Conservation (phyloP, 305 asterid genomes). For the Euphrasia arctica region DNA sequence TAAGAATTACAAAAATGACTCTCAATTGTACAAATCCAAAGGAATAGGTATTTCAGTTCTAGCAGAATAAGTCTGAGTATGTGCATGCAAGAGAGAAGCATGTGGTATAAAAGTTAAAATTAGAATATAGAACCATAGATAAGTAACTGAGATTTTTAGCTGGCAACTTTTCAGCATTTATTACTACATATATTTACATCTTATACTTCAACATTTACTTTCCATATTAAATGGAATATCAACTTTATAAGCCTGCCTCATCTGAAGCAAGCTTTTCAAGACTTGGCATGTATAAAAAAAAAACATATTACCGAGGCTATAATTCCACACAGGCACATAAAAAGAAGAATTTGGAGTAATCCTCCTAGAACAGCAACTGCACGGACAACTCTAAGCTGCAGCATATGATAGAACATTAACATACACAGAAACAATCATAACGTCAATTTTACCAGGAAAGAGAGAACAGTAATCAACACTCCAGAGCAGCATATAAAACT, state of each 20-base stretch:
- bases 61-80: constrained; percentile 13
- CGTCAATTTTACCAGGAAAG: constrained; percentile 18
- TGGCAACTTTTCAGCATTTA: not conserved
- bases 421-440: constrained; percentile 23
- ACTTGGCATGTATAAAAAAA: constrained; percentile 15
- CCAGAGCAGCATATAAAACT: constrained; percentile 11
- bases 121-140: not conserved
- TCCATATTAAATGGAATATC: not conserved
- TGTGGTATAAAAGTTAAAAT: not conserved
- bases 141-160: constrained; percentile 4
- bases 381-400: constrained; percentile 95
- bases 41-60: not conserved
- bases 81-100: constrained; percentile 9
- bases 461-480: constrained; percentile 14
- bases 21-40: constrained; percentile 7
- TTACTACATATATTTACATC: not conserved
- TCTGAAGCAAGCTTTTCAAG: not conserved
- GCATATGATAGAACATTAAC: constrained; percentile 25
- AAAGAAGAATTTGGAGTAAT: constrained; percentile 80
- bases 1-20: constrained; percentile 17
- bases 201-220: constrained; percentile 1
- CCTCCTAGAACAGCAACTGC: constrained; percentile 99
- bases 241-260: constrained; percentile 11
- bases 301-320: constrained; percentile 68
- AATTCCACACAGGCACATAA: constrained; percentile 94